Evolutionary conservation across 352 stramenopile genomes (phyloP).

Genomic region (Globisporangium cystogenes): DNA sequence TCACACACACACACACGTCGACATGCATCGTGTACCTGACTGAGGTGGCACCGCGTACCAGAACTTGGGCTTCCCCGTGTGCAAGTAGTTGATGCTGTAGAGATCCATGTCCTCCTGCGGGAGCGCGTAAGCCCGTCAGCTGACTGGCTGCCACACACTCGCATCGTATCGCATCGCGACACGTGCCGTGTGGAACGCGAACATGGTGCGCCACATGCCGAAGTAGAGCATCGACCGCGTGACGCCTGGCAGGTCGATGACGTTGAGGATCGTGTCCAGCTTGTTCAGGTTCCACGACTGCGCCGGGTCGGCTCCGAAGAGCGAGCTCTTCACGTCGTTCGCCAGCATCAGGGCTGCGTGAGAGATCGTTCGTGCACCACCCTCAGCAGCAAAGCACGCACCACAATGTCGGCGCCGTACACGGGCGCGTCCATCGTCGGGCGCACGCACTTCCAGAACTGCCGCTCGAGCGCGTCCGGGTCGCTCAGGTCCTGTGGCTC

Average conservation of each 20-base stretch:
- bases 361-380: neutral
- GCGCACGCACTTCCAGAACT: conserved; percentile 87
- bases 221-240: conserved; percentile 93
- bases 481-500: conserved; percentile 12
- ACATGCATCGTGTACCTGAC: conserved; percentile 24
- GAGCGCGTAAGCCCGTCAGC: neutral
- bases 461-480: conserved; percentile 57
- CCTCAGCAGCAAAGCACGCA: conserved; percentile 13
- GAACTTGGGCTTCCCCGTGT: conserved; percentile 90
- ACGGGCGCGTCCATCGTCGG: conserved; percentile 83
- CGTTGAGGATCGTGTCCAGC: conserved; percentile 82
- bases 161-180: neutral
- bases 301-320: conserved; percentile 72
- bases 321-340: conserved; percentile 36
- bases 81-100: conserved; percentile 93
- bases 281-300: conserved; percentile 86
- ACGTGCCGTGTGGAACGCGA: conserved; percentile 89
- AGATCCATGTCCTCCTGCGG: conserved; percentile 91
- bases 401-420: conserved; percentile 90
- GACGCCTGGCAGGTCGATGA: conserved; percentile 80
- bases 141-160: neutral
- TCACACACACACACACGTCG: too few relatives aligned
- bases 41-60: conserved; percentile 89
- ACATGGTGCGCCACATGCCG: conserved; percentile 93
- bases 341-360: neutral